Evolutionary conservation across 345 rosid genomes (phyloP).

Genomic region (Salix purpurea): DNA sequence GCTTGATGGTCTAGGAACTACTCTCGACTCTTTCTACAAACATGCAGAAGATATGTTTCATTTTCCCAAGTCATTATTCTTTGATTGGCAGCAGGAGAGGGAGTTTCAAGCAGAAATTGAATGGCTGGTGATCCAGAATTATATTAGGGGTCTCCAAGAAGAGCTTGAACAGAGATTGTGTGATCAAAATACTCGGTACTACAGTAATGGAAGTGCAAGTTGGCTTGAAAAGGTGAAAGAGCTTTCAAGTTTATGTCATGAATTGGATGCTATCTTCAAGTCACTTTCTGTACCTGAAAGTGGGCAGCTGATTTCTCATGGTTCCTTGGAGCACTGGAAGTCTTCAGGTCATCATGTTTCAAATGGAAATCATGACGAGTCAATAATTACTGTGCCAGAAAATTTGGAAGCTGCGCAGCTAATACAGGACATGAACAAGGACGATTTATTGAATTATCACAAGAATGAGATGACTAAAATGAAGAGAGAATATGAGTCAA

Average conservation of each 20-base stretch:
- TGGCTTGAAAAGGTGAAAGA: conserved; percentile 50
- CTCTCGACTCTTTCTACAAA: conserved; percentile 2
- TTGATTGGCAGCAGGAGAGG: conserved; percentile 52
- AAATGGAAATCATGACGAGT: conserved; percentile 64
- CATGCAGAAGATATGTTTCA: conserved; percentile 2
- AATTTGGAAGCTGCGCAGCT: conserved; percentile 41
- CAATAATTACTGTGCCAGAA: conserved; percentile 41
- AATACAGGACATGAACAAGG: conserved; percentile 40
- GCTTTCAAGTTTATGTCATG: conserved; percentile 59
- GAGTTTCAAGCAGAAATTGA: conserved; percentile 49
- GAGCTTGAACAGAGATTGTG: conserved; percentile 47
- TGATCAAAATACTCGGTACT: conserved; percentile 37
- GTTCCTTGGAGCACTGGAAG: conserved; percentile 58
- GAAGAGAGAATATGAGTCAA: conserved; percentile 70
- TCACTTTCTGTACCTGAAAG: conserved; percentile 45
- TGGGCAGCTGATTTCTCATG: conserved; percentile 41
- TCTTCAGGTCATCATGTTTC: conserved; percentile 47
- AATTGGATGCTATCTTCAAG: conserved; percentile 57
- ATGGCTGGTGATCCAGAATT: conserved; percentile 39
- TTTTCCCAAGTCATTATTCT: conserved; percentile 33
- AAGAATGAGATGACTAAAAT: conserved; percentile 75
- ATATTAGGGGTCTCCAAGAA: conserved; percentile 45
- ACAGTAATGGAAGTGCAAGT: conserved; percentile 27
- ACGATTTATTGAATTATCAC: conserved; percentile 44
- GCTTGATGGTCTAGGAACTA: conserved; percentile 17